Base-by-base conservation (phyloP, 805 yeast species). In the Starmera dryadoides region DNA sequence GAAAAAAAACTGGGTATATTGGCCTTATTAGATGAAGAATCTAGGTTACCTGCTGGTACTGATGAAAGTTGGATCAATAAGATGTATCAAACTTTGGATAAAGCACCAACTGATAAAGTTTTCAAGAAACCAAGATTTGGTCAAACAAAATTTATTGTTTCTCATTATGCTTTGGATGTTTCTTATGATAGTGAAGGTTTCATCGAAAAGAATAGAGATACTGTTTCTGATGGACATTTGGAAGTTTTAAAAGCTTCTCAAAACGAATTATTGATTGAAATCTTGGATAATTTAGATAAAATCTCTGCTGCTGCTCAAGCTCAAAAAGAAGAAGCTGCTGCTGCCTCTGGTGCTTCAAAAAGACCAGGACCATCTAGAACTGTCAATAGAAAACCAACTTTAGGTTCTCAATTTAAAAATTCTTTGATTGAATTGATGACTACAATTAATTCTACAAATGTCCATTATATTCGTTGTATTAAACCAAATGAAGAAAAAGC, bases 41-140 rank as follows among this genome's bases (percentile, higher is more conserved):
- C 96, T 11, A 77, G 98, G 57, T 69, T 93, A 52, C 98, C 98
- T 1, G 76, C 95, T 22, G 98, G 98, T 52, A 76, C 80, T 43
- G 98, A 91, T 56, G 87, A 86, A 52, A 80, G 93, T 30, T 89
- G 96, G 94, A 76, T 86, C 43, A 86, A 82, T 44, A 91, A 91
- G 62, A 77, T 91, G 73, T 86, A 88, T 59, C 86, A 81, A 57
- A 80, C 86, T 39, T 75, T 93, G 54, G 85, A 79, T 51, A 86
- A 86, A 55, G 75, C 81, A 28, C 89, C 93, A 39, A 74, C 83
- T 33, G 71, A 79, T 49, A 71, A 75, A 47, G 87, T 81, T 14
- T 91, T 88, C 72, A 81, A 86, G 55, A 89, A 87, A 60, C 97
- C 98, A 43, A 76, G 98, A 58, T 86, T 91, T 58, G 97, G 98